phyloP scores from a whole-genome alignment of 2,329 filamentous ascomycete genomes.

The Epichloe sibirici region DNA sequence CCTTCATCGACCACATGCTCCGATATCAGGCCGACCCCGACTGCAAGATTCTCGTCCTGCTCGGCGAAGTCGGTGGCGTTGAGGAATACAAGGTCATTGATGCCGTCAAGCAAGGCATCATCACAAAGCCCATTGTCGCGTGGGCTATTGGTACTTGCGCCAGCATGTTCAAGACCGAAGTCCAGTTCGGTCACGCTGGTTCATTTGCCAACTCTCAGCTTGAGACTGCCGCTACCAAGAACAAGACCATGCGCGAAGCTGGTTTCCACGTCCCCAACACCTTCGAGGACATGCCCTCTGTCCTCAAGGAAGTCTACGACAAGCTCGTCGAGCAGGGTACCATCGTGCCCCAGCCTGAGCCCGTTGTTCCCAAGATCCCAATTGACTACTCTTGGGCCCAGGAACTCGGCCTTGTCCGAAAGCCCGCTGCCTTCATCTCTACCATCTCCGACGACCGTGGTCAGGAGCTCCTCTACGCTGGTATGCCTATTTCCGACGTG shows the following conservation, averaged over 20 bases:
- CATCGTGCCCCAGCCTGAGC: conserved; percentile 79
- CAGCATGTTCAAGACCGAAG: conserved; percentile 99
- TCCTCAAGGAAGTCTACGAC: conserved; percentile 74
- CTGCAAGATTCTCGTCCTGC: conserved; percentile 91
- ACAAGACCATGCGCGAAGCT: conserved; percentile 90
- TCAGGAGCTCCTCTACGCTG: conserved; percentile 95
- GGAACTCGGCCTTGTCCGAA: conserved; percentile 97
- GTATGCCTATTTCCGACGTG: conserved; percentile 99
- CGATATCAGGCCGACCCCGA: conserved; percentile 93
- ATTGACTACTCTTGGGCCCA: conserved; percentile 99
- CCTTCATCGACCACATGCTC: conserved; percentile 97
- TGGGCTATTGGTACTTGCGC: conserved; percentile 99
- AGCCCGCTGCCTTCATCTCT: conserved; percentile 98
- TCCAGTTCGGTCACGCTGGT: conserved; percentile 97
- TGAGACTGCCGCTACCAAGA: conserved; percentile 93
- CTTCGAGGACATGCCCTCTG: conserved; percentile 82
- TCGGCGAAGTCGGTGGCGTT: conserved; percentile 97
- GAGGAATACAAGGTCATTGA: conserved; percentile 99
- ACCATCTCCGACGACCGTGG: conserved; percentile 99
- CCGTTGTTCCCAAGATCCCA: conserved; percentile 93
- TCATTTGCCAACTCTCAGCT: conserved; percentile 99
- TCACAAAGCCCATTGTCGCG: conserved; percentile 97
- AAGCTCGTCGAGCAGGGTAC: conserved; percentile 74
- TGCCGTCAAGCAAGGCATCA: conserved; percentile 83
- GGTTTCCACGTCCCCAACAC: conserved; percentile 91